Evolutionary conservation across 1,284 basidiomycete species (phyloP).

Genomic region (Earliella scabrosa): DNA sequence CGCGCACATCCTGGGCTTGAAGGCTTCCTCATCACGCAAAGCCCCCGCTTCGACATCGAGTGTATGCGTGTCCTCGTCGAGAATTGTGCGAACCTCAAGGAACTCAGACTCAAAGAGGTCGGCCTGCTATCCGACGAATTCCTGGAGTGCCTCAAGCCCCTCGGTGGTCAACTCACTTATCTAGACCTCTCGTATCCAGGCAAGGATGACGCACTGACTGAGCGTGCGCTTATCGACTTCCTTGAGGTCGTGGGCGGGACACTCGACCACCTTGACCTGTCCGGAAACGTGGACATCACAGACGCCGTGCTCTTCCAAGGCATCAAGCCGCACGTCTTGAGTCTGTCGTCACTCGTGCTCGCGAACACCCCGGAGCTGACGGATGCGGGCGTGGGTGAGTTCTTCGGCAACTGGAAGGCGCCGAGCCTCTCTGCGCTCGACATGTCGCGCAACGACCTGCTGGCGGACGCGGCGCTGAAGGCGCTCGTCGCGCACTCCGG

Average conservation of each 20-base stretch:
- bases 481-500: slow-evolving; percentile 79
- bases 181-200: slow-evolving; percentile 55
- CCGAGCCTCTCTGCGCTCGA: slow-evolving; percentile 54
- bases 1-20: slow-evolving; percentile 62
- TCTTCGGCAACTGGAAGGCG: slow-evolving; percentile 57
- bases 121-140: slow-evolving; percentile 74
- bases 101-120: slow-evolving; percentile 82
- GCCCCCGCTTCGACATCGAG: slow-evolving; percentile 84
- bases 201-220: slow-evolving; percentile 40
- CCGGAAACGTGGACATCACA: slow-evolving; percentile 61
- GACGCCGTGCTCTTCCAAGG: slow-evolving; percentile 66
- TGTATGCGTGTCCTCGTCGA: slow-evolving; percentile 70
- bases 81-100: slow-evolving; percentile 64
- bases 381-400: slow-evolving; percentile 66
- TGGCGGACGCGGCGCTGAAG: slow-evolving; percentile 62
- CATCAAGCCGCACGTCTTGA: slow-evolving; percentile 56
- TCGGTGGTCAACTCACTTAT: slow-evolving; percentile 48
- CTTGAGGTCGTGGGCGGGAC: slow-evolving; percentile 46
- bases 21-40: slow-evolving; percentile 83
- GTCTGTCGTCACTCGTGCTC: slow-evolving; percentile 63
- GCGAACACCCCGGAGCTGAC: slow-evolving; percentile 66
- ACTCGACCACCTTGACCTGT: slow-evolving; percentile 63
- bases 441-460: slow-evolving; percentile 63
- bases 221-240: slow-evolving; percentile 53
- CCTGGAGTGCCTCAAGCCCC: slow-evolving; percentile 53